A percentile compares a stretch with the other conserved stretches of the same genome.
These are phyloP conservation scores for Cornus kousa DNA, from an alignment of 148 eudicot species.

Conservation along the genomic window DNA sequence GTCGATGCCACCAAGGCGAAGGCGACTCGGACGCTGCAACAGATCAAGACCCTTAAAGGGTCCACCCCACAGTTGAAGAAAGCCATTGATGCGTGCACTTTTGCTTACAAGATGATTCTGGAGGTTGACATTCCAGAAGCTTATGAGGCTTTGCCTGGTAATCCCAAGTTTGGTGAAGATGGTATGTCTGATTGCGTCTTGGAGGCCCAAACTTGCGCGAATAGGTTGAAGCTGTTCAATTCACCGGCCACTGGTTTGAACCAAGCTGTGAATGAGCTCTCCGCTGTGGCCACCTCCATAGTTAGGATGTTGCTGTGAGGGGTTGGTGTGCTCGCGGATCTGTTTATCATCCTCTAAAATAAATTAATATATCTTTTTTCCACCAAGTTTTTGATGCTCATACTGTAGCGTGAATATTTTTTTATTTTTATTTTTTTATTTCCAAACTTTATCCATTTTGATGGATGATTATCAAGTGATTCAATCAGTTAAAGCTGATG, in stretches of 20 bases:
- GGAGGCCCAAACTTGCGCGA: background rate
- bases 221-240: background rate
- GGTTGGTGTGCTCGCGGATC: too few species aligned
- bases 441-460: too few species aligned
- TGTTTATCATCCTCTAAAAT: too few species aligned
- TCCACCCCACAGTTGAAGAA: background rate
- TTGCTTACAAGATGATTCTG: background rate
- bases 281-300: background rate
- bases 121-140: background rate
- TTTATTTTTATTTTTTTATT: too few species aligned
- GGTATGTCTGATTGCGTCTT: background rate
- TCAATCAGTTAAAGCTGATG: too few species aligned
- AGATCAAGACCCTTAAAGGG: background rate
- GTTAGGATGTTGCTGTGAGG: background rate
- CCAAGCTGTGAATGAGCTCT: background rate
- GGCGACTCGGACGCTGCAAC: background rate
- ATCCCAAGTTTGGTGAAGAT: conserved; percentile 2
- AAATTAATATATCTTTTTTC: too few species aligned
- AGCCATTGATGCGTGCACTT: background rate
- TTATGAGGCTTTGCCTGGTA: background rate
- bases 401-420: too few species aligned
- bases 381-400: too few species aligned
- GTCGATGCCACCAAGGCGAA: background rate
- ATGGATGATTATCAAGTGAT: too few species aligned
- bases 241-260: background rate